Evolutionary conservation across 1,284 basidiomycete genomes (phyloP).

Genomic region (Fomitopsis palustris): DNA sequence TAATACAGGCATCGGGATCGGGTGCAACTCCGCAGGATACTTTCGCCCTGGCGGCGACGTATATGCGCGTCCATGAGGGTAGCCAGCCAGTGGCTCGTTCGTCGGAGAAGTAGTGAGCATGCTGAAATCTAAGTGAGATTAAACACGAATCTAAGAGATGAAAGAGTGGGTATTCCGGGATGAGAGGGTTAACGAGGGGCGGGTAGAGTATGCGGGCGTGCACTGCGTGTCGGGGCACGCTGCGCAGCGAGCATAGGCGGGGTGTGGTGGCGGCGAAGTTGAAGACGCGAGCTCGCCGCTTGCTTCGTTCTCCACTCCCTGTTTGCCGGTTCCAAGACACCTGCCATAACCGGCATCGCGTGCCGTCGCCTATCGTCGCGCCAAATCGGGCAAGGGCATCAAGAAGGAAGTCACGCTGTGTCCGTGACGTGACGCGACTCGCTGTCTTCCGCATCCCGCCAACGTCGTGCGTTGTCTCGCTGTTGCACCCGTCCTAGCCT

Average conservation of each 20-base stretch:
- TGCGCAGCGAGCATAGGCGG: not conserved
- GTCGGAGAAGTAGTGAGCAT: constrained; percentile 20
- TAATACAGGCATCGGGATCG: constrained; percentile 17
- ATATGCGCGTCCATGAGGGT: constrained; percentile 11
- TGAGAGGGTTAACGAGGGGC: not conserved
- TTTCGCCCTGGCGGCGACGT: constrained; percentile 14
- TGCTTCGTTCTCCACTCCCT: not conserved
- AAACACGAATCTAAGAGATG: not conserved
- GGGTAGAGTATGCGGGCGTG: not conserved
- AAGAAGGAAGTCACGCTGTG: not conserved
- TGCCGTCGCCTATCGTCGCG: constrained; percentile 6
- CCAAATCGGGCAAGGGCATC: not conserved
- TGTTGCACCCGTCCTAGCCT: constrained; percentile 8
- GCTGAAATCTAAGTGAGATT: constrained; percentile 5
- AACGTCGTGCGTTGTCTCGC: constrained; percentile 4
- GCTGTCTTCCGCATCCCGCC: constrained; percentile 4
- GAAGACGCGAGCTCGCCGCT: constrained; percentile 8
- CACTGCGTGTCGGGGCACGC: not conserved
- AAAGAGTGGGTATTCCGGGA: constrained; percentile 1
- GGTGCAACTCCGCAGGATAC: constrained; percentile 12
- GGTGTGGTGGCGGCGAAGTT: not conserved
- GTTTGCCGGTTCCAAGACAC: constrained; percentile 13
- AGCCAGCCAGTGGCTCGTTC: constrained; percentile 16
- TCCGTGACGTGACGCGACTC: constrained; percentile 4
- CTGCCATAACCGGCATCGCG: constrained; percentile 13